Evolutionary conservation across 495 filamentous ascomycete species (phyloP).

Genomic region (Penicillium silybi): DNA sequence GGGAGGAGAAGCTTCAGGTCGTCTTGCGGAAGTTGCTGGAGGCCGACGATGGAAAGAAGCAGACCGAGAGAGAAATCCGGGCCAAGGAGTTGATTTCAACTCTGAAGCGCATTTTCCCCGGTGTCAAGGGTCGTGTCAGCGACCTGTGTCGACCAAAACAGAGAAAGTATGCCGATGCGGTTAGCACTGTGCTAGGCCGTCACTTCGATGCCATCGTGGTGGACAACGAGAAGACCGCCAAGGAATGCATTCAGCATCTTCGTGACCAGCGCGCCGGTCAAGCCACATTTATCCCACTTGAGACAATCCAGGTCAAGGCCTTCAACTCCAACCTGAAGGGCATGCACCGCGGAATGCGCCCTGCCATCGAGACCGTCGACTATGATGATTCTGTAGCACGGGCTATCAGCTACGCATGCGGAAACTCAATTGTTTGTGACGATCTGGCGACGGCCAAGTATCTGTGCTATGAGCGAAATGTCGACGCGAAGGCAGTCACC

Average conservation of each 20-base stretch:
- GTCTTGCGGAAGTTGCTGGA: constrained; percentile 74
- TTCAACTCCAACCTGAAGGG: constrained; percentile 88
- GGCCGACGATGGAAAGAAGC: constrained; percentile 76
- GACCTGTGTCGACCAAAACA: constrained; percentile 94
- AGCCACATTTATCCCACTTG: constrained; percentile 89
- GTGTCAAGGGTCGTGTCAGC: constrained; percentile 83
- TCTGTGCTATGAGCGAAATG: constrained; percentile 77
- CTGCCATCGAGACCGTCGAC: constrained; percentile 94
- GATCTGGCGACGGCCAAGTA: constrained; percentile 78
- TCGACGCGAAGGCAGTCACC: constrained; percentile 91
- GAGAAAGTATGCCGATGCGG: constrained; percentile 90
- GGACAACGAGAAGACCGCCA: constrained; percentile 92
- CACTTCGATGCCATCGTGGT: constrained; percentile 93
- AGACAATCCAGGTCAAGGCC: constrained; percentile 91
- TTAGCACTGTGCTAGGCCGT: constrained; percentile 86
- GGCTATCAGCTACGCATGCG: constrained; percentile 91
- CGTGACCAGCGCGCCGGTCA: constrained; percentile 82
- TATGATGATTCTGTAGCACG: constrained; percentile 84
- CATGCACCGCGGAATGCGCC: constrained; percentile 75
- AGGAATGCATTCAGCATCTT: constrained; percentile 91
- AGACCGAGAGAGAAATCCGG: constrained; percentile 73
- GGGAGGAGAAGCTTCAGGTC: constrained; percentile 85
- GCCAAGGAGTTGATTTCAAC: constrained; percentile 76
- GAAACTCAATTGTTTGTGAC: constrained; percentile 94
- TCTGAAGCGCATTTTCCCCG: constrained; percentile 86